phyloP scores from a whole-genome alignment of 1,284 basidiomycete species.

The Omphalotus olearius region DNA sequence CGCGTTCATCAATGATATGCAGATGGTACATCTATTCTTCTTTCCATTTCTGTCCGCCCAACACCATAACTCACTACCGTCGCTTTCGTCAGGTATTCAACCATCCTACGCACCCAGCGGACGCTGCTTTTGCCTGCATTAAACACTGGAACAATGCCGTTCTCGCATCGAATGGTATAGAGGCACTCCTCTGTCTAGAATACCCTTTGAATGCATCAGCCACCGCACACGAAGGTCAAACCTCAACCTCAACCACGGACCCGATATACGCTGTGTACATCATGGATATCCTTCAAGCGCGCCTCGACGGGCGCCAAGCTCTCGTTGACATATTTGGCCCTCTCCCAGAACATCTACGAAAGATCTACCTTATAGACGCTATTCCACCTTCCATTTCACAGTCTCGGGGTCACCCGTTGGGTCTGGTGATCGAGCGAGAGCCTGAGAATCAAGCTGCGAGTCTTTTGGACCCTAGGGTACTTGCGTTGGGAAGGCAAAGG shows the following conservation, averaged over 20 bases:
- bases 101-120: not conserved
- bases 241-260: too few relatives aligned
- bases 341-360: not conserved
- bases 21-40: not conserved
- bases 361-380: slow-evolving; percentile 1
- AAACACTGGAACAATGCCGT: slow-evolving; percentile 1
- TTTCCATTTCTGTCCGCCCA: not conserved
- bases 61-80: not conserved
- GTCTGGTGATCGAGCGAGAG: not conserved
- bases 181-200: slow-evolving; percentile 5
- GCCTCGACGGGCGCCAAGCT: not conserved
- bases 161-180: not conserved
- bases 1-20: not conserved
- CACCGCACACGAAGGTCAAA: not conserved
- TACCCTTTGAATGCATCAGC: not conserved
- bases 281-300: slow-evolving; percentile 4
- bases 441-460: too few relatives aligned
- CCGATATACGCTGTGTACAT: slow-evolving; percentile 2
- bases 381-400: slow-evolving; percentile 1
- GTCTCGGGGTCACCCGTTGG: slow-evolving; percentile 1
- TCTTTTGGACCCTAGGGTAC: too few relatives aligned
- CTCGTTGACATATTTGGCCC: slow-evolving; percentile 4
- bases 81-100: not conserved
- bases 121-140: not conserved
- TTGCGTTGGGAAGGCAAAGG: too few relatives aligned